A percentile compares a stretch with the other conserved stretches of the same genome.
These are phyloP conservation scores for Leptoxyphium fumago DNA, from an alignment of 2,329 filamentous ascomycete genomes.

Conservation along the genomic window DNA sequence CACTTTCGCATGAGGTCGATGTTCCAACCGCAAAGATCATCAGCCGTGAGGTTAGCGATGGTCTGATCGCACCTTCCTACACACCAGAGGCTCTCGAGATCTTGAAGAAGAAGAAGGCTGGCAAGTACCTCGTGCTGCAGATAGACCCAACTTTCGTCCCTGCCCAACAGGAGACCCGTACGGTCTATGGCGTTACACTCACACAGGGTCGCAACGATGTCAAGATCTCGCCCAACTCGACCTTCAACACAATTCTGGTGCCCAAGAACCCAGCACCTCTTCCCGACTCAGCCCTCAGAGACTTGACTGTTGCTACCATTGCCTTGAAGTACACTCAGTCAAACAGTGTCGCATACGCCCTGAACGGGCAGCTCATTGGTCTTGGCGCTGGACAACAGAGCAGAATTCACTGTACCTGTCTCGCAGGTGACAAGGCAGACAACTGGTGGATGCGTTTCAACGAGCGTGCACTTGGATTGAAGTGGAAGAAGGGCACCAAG, in stretches of 20 bases:
- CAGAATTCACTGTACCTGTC: conserved; percentile 92
- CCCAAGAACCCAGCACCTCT: conserved; percentile 64
- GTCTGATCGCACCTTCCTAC: conserved; percentile 84
- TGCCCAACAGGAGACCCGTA: conserved; percentile 59
- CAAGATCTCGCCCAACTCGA: conserved; percentile 62
- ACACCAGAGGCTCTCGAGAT: conserved; percentile 75
- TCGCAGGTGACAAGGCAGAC: conserved; percentile 95
- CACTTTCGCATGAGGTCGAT: conserved; percentile 80
- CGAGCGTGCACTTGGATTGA: conserved; percentile 69
- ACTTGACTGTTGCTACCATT: conserved; percentile 89
- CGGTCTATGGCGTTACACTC: conserved; percentile 78
- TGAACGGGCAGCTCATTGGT: conserved; percentile 85
- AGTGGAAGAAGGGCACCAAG: conserved; percentile 97
- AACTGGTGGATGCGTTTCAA: conserved; percentile 99
- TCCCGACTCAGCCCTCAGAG: conserved; percentile 68
- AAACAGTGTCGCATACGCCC: conserved; percentile 95
- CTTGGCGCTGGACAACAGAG: conserved; percentile 94
- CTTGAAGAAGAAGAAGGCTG: conserved; percentile 94
- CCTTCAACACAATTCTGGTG: conserved; percentile 73
- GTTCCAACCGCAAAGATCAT: conserved; percentile 93
- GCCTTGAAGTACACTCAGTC: conserved; percentile 98
- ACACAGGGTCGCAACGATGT: conserved; percentile 89
- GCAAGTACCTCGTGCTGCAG: conserved; percentile 89
- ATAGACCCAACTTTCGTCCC: conserved; percentile 83
- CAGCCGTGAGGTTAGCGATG: conserved; percentile 92